Conservation (phyloP, 2,329 filamentous ascomycete genomes). For the Clonostachys rhizophaga region DNA sequence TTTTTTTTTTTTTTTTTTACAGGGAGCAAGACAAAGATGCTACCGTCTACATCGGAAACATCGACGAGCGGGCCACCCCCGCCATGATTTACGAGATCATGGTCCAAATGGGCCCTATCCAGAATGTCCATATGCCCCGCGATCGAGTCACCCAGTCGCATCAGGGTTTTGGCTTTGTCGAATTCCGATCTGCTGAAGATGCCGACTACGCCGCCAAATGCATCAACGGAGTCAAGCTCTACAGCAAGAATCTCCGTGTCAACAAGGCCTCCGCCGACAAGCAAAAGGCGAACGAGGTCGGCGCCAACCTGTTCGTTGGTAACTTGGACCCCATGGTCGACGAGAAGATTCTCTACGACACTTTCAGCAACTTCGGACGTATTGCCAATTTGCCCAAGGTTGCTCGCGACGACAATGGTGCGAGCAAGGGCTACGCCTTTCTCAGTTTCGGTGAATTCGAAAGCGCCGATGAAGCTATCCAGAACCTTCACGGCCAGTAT, state of each 20-base stretch:
- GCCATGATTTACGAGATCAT: conserved; percentile 95
- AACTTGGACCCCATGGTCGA: conserved; percentile 93
- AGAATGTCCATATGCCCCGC: conserved; percentile 97
- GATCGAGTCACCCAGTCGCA: conserved; percentile 96
- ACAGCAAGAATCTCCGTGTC: conserved; percentile 90
- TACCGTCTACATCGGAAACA: conserved; percentile 96
- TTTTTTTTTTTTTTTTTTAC: neutral
- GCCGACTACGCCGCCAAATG: conserved; percentile 95
- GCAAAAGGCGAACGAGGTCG: conserved; percentile 87
- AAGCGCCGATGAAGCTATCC: conserved; percentile 83
- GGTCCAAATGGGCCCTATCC: conserved; percentile 94
- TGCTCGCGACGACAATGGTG: conserved; percentile 80
- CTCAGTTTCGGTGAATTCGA: conserved; percentile 93
- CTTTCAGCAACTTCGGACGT: conserved; percentile 84
- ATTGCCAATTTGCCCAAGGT: conserved; percentile 85
- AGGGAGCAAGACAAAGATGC: conserved; percentile 98
- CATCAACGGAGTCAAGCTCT: conserved; percentile 93
- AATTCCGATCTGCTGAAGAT: conserved; percentile 92
- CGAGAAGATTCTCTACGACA: conserved; percentile 94
- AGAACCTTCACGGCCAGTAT: conserved; percentile 93
- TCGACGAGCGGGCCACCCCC: conserved; percentile 92
- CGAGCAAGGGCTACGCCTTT: conserved; percentile 95
- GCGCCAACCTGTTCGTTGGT: conserved; percentile 93
- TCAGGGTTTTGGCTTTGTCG: conserved; percentile 98
- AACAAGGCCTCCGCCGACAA: conserved; percentile 94